Conservation (phyloP, 2,329 filamentous ascomycete species). For the Paraconiothyrium sp. region DNA sequence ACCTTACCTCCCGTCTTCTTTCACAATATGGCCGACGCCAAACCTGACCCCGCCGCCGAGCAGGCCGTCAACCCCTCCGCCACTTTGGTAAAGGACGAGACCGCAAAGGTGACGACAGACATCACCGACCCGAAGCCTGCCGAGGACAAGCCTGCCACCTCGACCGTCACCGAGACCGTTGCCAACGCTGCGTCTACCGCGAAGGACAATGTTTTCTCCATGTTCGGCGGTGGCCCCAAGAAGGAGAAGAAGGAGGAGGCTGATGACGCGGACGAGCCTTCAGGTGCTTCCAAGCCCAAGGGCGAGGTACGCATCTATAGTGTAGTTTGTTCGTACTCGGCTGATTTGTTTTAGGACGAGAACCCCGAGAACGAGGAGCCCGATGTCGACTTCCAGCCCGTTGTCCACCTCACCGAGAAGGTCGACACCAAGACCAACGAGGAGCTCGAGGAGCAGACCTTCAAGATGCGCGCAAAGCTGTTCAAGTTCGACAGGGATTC, state of each 20-base stretch:
- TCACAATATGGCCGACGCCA: constrained; percentile 49
- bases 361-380: constrained; percentile 88
- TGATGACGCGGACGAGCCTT: constrained; percentile 77
- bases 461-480: constrained; percentile 99
- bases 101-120: constrained; percentile 55
- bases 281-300: constrained; percentile 74
- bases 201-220: constrained; percentile 82
- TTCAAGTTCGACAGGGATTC: constrained; percentile 96
- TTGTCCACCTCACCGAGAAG: constrained; percentile 95
- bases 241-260: constrained; percentile 92
- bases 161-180: constrained; percentile 46
- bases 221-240: constrained; percentile 98
- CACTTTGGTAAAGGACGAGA: constrained; percentile 55
- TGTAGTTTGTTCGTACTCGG: not conserved
- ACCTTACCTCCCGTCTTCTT: not conserved
- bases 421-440: constrained; percentile 98
- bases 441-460: constrained; percentile 94
- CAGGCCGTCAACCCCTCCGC: constrained; percentile 51
- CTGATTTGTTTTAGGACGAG: constrained; percentile 63
- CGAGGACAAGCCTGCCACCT: constrained; percentile 61
- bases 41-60: constrained; percentile 54
- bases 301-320: constrained; percentile 56
- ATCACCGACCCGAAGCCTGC: constrained; percentile 53
- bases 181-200: constrained; percentile 49
- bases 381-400: constrained; percentile 96